These are phyloP conservation scores for Hemileia vastatrix DNA, from an alignment of 1,284 basidiomycete genomes.

Conservation along the genomic window DNA sequence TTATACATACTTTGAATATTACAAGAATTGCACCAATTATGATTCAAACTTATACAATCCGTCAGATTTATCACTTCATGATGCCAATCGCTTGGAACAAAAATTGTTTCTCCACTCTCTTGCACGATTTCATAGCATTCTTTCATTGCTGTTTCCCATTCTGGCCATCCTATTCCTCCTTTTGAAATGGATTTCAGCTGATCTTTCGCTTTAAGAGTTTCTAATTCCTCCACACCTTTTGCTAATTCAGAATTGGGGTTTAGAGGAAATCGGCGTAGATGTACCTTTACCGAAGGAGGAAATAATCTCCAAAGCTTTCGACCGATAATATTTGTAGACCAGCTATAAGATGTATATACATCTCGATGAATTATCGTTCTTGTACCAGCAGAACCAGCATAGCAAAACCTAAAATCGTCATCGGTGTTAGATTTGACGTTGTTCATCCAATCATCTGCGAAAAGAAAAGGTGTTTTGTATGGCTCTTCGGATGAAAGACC, in stretches of 20 bases:
- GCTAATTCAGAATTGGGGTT: too few species aligned
- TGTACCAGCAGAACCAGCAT: slow-evolving; percentile 47
- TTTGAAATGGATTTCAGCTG: too few species aligned
- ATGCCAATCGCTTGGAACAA: slow-evolving; percentile 48
- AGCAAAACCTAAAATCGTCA: slow-evolving; percentile 45
- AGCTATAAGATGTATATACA: slow-evolving; percentile 53
- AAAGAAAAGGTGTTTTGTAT: slow-evolving; percentile 48
- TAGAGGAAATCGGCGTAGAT: slow-evolving; percentile 32
- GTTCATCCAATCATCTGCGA: slow-evolving; percentile 52
- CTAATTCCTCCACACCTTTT: too few species aligned
- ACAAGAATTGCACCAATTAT: slow-evolving; percentile 50
- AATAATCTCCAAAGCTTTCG: slow-evolving; percentile 52
- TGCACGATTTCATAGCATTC: slow-evolving; percentile 31
- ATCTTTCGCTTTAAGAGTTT: too few species aligned
- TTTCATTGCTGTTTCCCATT: slow-evolving; percentile 34
- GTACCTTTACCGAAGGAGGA: slow-evolving; percentile 45
- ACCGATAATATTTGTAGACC: slow-evolving; percentile 53
- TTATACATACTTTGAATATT: slow-evolving; percentile 48
- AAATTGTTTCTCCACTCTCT: slow-evolving; percentile 48
- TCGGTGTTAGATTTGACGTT: slow-evolving; percentile 28
- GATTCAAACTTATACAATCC: slow-evolving; percentile 46
- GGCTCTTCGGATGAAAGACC: slow-evolving; percentile 22
- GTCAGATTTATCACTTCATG: slow-evolving; percentile 46
- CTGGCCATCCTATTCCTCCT: slow-evolving; percentile 33
- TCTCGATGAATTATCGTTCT: slow-evolving; percentile 50